Evolutionary conservation across 257 asterid genomes (phyloP).

Genomic region (Solanum chmielewskii): DNA sequence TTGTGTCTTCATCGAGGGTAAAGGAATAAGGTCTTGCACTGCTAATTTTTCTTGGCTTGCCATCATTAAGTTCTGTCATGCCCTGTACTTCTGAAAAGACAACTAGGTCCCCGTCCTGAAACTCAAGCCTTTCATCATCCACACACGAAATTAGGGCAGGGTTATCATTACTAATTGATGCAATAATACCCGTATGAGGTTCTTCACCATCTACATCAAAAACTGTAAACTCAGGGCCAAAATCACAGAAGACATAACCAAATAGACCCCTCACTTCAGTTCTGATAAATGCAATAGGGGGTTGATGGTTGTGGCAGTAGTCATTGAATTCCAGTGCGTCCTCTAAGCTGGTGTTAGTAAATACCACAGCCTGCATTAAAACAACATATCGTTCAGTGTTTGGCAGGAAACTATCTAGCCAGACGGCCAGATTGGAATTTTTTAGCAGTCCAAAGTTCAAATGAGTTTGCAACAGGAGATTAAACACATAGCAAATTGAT

Average conservation of each 20-base stretch:
- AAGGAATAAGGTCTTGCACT: slow-evolving; percentile 74
- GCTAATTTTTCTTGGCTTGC: slow-evolving; percentile 76
- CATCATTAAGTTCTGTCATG: slow-evolving; percentile 88
- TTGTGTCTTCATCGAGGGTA: slow-evolving; percentile 78
- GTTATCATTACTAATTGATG: slow-evolving; percentile 75
- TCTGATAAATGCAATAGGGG: slow-evolving; percentile 86
- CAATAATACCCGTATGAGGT: slow-evolving; percentile 89
- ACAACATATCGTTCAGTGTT: background rate
- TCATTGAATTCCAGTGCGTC: slow-evolving; percentile 61
- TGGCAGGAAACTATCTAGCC: background rate
- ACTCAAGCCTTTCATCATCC: slow-evolving; percentile 95
- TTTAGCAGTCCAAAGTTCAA: background rate
- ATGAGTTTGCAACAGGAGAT: background rate
- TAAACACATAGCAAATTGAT: background rate
- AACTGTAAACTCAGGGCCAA: slow-evolving; percentile 85
- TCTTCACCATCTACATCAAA: slow-evolving; percentile 89
- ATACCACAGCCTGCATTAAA: slow-evolving; percentile 73
- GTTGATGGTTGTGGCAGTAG: slow-evolving; percentile 78
- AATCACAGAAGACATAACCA: slow-evolving; percentile 79
- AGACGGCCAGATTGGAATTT: background rate
- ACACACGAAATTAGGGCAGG: slow-evolving; percentile 83
- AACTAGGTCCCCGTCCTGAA: slow-evolving; percentile 86
- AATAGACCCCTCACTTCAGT: slow-evolving; percentile 87
- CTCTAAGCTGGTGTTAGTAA: slow-evolving; percentile 53
- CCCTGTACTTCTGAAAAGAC: slow-evolving; percentile 81